phyloP scores from a whole-genome alignment of 331 rosid species.

The Acacia concinna region DNA sequence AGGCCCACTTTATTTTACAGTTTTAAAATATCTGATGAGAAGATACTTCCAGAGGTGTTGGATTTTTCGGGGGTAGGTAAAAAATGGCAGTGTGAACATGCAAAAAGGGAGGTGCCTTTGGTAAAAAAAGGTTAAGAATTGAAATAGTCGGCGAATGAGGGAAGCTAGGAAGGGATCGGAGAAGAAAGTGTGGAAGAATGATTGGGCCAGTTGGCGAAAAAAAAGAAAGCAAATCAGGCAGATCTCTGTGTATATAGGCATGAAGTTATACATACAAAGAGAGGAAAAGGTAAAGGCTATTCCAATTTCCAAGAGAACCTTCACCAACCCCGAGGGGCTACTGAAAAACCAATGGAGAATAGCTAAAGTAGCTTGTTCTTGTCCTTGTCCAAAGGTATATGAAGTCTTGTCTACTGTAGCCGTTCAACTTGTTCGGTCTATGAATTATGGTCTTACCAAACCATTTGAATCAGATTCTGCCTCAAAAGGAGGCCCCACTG shows the following conservation, averaged over 20 bases:
- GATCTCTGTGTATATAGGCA: conserved; percentile 29
- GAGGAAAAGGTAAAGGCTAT: background rate
- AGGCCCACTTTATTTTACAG: too few species aligned
- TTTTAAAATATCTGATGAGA: background rate
- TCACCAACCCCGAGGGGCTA: conserved; percentile 25
- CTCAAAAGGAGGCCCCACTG: background rate
- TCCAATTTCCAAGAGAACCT: background rate
- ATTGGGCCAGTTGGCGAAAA: conserved; percentile 10
- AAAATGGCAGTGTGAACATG: conserved; percentile 1
- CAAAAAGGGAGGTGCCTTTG: background rate
- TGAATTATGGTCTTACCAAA: conserved; percentile 27
- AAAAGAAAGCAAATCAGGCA: conserved; percentile 17
- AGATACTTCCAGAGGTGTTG: conserved; percentile 14
- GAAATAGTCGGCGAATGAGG: background rate
- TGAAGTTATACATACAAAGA: background rate
- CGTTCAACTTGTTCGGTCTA: conserved; percentile 38
- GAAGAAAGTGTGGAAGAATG: too few species aligned
- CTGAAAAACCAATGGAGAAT: conserved; percentile 43
- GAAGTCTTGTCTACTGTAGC: conserved; percentile 25
- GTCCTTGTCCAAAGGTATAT: conserved; percentile 21
- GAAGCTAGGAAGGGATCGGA: background rate
- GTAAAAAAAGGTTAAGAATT: too few species aligned
- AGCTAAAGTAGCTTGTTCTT: conserved; percentile 35
- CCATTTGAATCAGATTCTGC: conserved; percentile 44
- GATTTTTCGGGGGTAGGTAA: conserved; percentile 16